These are phyloP conservation scores for Cadophora luteo-olivacea DNA, from an alignment of 2,329 filamentous ascomycete species.

Conservation along the genomic window DNA sequence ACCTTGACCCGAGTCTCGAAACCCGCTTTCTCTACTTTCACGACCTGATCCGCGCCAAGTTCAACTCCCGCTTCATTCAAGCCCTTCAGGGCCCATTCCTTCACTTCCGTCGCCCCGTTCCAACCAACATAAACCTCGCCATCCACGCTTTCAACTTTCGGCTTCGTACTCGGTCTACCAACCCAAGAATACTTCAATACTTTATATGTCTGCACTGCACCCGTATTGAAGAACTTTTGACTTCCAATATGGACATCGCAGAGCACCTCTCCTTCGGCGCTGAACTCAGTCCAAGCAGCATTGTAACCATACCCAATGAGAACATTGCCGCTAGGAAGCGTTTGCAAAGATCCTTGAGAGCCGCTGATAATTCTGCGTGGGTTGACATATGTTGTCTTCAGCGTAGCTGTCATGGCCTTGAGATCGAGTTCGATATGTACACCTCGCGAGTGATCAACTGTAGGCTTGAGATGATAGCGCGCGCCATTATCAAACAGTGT, in stretches of 20 bases:
- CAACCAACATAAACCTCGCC: constrained; percentile 54
- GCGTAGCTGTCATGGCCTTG: constrained; percentile 27
- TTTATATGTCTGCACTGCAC: constrained; percentile 36
- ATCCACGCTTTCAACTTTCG: constrained; percentile 35
- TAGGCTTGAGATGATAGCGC: constrained; percentile 17
- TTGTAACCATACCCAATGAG: constrained; percentile 31
- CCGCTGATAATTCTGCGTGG: constrained; percentile 30
- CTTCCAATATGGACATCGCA: constrained; percentile 40
- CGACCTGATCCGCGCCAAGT: background rate
- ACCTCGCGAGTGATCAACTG: constrained; percentile 22
- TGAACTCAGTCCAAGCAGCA: constrained; percentile 27
- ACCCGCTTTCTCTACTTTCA: background rate
- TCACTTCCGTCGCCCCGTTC: constrained; percentile 57
- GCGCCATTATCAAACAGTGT: constrained; percentile 32
- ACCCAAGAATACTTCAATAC: constrained; percentile 47
- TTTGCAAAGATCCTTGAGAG: constrained; percentile 34
- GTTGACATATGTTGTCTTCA: constrained; percentile 24
- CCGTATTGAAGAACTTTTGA: constrained; percentile 42
- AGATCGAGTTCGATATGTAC: constrained; percentile 28
- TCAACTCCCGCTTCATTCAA: background rate
- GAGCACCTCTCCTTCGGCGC: constrained; percentile 42
- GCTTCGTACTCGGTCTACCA: constrained; percentile 43
- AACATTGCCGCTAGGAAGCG: constrained; percentile 28
- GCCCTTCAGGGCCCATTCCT: constrained; percentile 46
- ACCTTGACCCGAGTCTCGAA: background rate